Evolutionary conservation across 805 yeast genomes (phyloP).

Genomic region (Kazachstania psychrophila): DNA sequence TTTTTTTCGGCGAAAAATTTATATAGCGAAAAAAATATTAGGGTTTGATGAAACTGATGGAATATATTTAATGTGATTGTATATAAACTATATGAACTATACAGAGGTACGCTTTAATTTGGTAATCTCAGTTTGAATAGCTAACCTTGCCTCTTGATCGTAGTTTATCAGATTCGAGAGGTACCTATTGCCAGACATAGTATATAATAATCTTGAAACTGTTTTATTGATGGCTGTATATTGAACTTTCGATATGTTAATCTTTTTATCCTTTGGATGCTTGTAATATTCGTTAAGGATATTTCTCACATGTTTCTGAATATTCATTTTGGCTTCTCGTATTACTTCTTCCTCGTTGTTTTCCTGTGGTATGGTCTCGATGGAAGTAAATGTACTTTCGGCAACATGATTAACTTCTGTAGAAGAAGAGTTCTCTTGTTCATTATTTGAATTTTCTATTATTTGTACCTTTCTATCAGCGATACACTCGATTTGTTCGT

Average conservation of each 20-base stretch:
- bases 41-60: not conserved
- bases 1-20: too few species aligned
- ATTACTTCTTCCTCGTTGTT: not conserved
- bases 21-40: constrained; percentile 1
- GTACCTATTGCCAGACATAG: constrained; percentile 16
- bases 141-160: constrained; percentile 1
- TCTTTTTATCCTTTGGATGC: constrained; percentile 11
- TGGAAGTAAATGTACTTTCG: not conserved
- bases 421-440: not conserved
- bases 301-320: constrained; percentile 51
- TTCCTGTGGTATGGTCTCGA: not conserved
- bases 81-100: too few species aligned
- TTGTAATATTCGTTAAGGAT: constrained; percentile 42
- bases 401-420: not conserved
- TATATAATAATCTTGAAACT: constrained; percentile 53
- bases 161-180: constrained; percentile 2
- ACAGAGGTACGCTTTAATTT: too few species aligned
- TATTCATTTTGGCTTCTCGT: constrained; percentile 40
- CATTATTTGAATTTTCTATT: constrained; percentile 3
- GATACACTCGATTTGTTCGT: constrained; percentile 1
- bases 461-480: not conserved
- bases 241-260: constrained; percentile 27
- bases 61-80: not conserved
- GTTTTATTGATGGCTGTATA: constrained; percentile 55
- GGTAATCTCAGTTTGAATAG: too few species aligned